These are phyloP conservation scores for Urochloa ruziziensis DNA, from an alignment of 176 grass and related monocot genomes.

Conservation along the genomic window DNA sequence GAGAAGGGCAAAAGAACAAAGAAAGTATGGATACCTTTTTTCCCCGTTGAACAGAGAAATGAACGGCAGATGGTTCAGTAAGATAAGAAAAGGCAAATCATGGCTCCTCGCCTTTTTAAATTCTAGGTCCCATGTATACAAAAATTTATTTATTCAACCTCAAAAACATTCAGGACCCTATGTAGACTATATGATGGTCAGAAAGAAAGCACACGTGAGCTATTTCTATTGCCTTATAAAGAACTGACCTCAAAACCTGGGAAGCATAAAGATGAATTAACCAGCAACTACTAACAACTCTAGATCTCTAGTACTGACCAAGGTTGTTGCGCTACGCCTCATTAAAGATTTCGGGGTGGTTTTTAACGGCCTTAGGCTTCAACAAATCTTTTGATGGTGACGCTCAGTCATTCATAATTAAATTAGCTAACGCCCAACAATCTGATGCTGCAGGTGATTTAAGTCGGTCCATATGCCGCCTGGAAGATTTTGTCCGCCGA, in stretches of 20 bases:
- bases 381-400: not conserved
- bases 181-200: not conserved
- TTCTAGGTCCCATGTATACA: not conserved
- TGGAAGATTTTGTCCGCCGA: not conserved
- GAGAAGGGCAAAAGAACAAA: not conserved
- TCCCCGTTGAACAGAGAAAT: not conserved
- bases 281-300: not conserved
- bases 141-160: not conserved
- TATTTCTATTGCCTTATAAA: not conserved
- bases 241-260: not conserved
- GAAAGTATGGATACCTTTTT: not conserved
- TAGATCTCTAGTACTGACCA: not conserved
- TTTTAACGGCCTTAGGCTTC: not conserved
- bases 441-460: not conserved
- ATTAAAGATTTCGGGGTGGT: not conserved
- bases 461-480: not conserved
- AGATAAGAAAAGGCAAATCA: not conserved
- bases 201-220: too few species aligned
- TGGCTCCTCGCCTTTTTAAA: not conserved
- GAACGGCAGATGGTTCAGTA: too few species aligned
- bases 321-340: not conserved
- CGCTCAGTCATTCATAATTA: not conserved
- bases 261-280: not conserved
- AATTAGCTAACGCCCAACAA: slow-evolving; percentile 5
- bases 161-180: not conserved